These are phyloP conservation scores for Pinus albicaulis DNA, from an alignment of 75 land plant species.

Conservation along the genomic window DNA sequence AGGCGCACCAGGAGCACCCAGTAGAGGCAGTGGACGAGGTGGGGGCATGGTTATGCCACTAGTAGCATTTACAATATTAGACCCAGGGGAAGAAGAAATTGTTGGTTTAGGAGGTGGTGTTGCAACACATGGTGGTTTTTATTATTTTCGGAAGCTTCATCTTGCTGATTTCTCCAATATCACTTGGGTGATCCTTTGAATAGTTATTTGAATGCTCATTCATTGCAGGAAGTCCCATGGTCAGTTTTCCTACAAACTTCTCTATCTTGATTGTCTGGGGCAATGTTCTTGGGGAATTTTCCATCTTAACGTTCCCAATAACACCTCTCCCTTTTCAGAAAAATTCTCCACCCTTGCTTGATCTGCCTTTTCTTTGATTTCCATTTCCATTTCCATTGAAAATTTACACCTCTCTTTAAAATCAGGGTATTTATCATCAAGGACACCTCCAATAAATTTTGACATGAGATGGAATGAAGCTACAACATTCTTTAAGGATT, in stretches of 20 bases:
- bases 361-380: slow-evolving; percentile 81
- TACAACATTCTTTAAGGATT: too few relatives aligned
- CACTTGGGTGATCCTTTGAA: slow-evolving; percentile 16
- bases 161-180: slow-evolving; percentile 43
- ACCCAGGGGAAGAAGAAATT: slow-evolving; percentile 16
- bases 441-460: too few relatives aligned
- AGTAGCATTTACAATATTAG: slow-evolving; percentile 13
- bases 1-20: slow-evolving; percentile 30
- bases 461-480: too few relatives aligned
- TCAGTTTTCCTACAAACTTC: slow-evolving; percentile 20
- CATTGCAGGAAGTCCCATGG: neutral
- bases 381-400: too few relatives aligned
- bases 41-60: slow-evolving; percentile 42
- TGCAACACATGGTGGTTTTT: slow-evolving; percentile 70
- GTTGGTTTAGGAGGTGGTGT: slow-evolving; percentile 85
- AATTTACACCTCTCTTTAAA: too few relatives aligned
- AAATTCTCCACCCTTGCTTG: slow-evolving; percentile 71
- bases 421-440: too few relatives aligned
- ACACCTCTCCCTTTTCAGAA: neutral
- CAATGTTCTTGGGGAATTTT: neutral
- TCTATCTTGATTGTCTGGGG: slow-evolving; percentile 8
- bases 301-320: neutral
- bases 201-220: slow-evolving; percentile 22
- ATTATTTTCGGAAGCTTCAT: slow-evolving; percentile 76
- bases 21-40: slow-evolving; percentile 71